A percentile compares a stretch with the other conserved stretches of the same genome.
Conservation (phyloP, 2,329 filamentous ascomycete genomes). For the Fusarium sp. region DNA sequence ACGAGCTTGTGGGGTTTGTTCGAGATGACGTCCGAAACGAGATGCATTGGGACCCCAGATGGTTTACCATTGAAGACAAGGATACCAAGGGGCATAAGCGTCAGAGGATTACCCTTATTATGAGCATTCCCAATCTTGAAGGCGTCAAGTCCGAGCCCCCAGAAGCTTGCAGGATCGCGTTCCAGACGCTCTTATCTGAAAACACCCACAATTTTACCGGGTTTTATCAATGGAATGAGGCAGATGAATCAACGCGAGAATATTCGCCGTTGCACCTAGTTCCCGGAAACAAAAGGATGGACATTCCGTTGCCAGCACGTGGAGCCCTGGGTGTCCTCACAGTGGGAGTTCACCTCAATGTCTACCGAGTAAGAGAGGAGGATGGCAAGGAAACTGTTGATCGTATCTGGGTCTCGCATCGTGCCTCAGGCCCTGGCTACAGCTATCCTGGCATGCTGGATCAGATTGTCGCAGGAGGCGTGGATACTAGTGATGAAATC, state of each 20-base stretch:
- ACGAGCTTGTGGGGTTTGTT: slow-evolving; percentile 38
- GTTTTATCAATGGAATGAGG: slow-evolving; percentile 34
- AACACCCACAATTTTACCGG: slow-evolving; percentile 43
- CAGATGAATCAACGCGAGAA: slow-evolving; percentile 19
- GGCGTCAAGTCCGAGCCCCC: not conserved
- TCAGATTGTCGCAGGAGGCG: slow-evolving; percentile 52
- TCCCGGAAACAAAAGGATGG: slow-evolving; percentile 33
- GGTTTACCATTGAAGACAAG: slow-evolving; percentile 15
- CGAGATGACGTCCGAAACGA: slow-evolving; percentile 14
- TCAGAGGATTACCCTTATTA: slow-evolving; percentile 23
- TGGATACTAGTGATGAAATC: slow-evolving; percentile 46
- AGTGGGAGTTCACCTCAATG: slow-evolving; percentile 52
- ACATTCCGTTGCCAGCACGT: slow-evolving; percentile 48
- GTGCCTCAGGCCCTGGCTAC: slow-evolving; percentile 40
- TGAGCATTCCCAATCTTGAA: slow-evolving; percentile 20
- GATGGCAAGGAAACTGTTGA: slow-evolving; percentile 37
- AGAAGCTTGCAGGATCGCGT: not conserved
- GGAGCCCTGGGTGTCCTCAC: slow-evolving; percentile 52
- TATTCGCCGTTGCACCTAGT: slow-evolving; percentile 47
- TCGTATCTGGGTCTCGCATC: slow-evolving; percentile 50
- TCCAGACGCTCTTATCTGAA: slow-evolving; percentile 22
- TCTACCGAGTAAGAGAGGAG: slow-evolving; percentile 45
- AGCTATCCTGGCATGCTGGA: slow-evolving; percentile 52
- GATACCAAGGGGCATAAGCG: not conserved
- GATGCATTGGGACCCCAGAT: slow-evolving; percentile 27